phyloP scores from a whole-genome alignment of 805 yeast species.

The Yarrowia yakushimensis region DNA sequence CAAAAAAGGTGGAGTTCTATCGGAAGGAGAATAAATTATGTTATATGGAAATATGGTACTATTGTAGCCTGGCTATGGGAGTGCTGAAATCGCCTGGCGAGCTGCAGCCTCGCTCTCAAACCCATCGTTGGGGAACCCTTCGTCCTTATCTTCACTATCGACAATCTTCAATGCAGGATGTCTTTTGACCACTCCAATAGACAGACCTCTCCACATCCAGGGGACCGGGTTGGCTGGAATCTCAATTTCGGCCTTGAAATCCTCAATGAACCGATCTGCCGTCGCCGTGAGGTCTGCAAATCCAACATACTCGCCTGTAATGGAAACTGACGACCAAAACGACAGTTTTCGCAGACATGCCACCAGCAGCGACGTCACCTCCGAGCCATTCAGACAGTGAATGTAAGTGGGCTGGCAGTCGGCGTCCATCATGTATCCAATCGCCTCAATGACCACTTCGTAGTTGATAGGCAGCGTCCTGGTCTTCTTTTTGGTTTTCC shows the following conservation, averaged over 20 bases:
- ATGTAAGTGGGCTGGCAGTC: slow-evolving; percentile 68
- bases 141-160: slow-evolving; percentile 15
- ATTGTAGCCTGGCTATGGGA: not conserved
- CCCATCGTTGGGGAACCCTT: not conserved
- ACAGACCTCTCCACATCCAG: slow-evolving; percentile 68
- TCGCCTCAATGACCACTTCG: slow-evolving; percentile 54
- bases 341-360: slow-evolving; percentile 83
- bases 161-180: slow-evolving; percentile 46
- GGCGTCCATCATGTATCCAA: slow-evolving; percentile 57
- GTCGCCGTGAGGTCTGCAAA: slow-evolving; percentile 75
- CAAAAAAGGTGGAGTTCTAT: not conserved
- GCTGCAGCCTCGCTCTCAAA: slow-evolving; percentile 3
- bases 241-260: slow-evolving; percentile 61
- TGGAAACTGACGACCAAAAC: slow-evolving; percentile 86
- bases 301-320: slow-evolving; percentile 76
- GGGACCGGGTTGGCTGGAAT: slow-evolving; percentile 52
- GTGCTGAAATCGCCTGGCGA: not conserved
- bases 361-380: slow-evolving; percentile 73
- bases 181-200: slow-evolving; percentile 50
- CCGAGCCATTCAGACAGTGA: slow-evolving; percentile 89
- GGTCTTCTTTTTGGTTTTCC: slow-evolving; percentile 61
- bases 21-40: not conserved
- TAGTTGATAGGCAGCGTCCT: slow-evolving; percentile 77
- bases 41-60: not conserved
- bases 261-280: slow-evolving; percentile 80